A percentile compares a stretch with the other conserved stretches of the same genome.
Evolutionary conservation across 2,329 filamentous ascomycete species (phyloP).

Genomic region (Ceratocystis lukuohia): DNA sequence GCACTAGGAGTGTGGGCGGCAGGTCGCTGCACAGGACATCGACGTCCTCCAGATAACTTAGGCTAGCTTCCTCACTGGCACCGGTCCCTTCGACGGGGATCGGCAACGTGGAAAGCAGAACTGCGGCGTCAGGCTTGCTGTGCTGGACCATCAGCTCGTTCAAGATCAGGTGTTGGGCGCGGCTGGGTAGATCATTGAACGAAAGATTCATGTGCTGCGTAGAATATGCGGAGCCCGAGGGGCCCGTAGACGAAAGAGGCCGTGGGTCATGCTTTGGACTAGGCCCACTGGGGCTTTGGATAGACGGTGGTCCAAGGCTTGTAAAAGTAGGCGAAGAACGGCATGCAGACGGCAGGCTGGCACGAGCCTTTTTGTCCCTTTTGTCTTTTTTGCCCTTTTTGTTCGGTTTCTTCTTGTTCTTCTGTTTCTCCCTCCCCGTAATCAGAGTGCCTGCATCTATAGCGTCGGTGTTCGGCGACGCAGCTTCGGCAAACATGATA

Average conservation of each 20-base stretch:
- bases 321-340: not conserved
- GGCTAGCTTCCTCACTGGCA: constrained; percentile 53
- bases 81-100: constrained; percentile 67
- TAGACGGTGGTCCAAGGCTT: too few relatives aligned
- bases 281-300: not conserved
- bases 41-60: constrained; percentile 63
- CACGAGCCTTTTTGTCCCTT: not conserved
- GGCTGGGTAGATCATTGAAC: constrained; percentile 75
- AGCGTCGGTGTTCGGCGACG: constrained; percentile 14
- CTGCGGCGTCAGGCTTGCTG: constrained; percentile 52
- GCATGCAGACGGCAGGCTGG: not conserved
- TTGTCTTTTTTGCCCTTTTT: not conserved
- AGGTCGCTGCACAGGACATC: constrained; percentile 65
- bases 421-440: not conserved
- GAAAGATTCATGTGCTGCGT: constrained; percentile 55
- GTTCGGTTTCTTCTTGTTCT: not conserved
- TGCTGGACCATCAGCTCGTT: constrained; percentile 68
- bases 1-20: constrained; percentile 63
- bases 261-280: not conserved
- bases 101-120: constrained; percentile 71
- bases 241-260: not conserved
- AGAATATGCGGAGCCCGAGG: constrained; percentile 33
- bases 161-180: constrained; percentile 72
- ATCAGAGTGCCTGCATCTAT: not conserved
- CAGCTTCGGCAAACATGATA: constrained; percentile 57